Evolutionary conservation across 75 land plant species (phyloP), one percentile per base, ranked within the genome.

Genomic region (Cunninghamia lanceolata): DNA sequence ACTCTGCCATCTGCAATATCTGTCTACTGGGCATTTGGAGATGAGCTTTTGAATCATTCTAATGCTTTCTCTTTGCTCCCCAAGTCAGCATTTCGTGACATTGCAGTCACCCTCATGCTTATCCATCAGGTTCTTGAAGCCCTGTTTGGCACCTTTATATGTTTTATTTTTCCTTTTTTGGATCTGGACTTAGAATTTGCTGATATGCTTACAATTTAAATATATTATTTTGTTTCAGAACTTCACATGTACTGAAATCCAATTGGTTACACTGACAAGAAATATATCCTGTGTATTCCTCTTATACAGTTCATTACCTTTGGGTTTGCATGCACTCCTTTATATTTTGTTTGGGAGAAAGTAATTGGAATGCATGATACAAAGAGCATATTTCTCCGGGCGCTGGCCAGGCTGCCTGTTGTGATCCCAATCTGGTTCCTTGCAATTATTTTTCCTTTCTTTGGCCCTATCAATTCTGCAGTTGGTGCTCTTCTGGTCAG

Each of bases 301-400:
- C 68, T n/a, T 30, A 38, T 88, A 91, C 92, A 91, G 96, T 94
- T 93, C 84, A 94, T 93, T 46, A 95, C 97, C 17, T 96, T 93
- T 84, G 98, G 96, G 17, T 94, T 96, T 70, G 95, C 96, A 47
- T 92, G 96, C 90, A 96, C 95, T n/a, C 96, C 97, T 0, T 85
- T 96, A 71, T 94, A 95, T 79, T 94, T 95, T 81, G 93, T 95
- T 75, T 94, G 95, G 95, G 96, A 95, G 91, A 96, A 96, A 85
- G 88, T 89, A 0, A 90, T 91, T 40, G 98, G 98, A 50, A 90
- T 96, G 88, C 98, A 96, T 77, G 90, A 94, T 19, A 90, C 92
- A 86, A 90, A 88, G 85, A 94, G 91, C 86, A 71, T 96, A 11
- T 84, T 91, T 82, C 88, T 87, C 35, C 88, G 95, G 11, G 94